Percentiles rank a stretch among this genome's conserved stretches.
These are phyloP conservation scores for Neurospora sp. DNA, from an alignment of 2,329 filamentous ascomycete genomes.

Conservation along the genomic window DNA sequence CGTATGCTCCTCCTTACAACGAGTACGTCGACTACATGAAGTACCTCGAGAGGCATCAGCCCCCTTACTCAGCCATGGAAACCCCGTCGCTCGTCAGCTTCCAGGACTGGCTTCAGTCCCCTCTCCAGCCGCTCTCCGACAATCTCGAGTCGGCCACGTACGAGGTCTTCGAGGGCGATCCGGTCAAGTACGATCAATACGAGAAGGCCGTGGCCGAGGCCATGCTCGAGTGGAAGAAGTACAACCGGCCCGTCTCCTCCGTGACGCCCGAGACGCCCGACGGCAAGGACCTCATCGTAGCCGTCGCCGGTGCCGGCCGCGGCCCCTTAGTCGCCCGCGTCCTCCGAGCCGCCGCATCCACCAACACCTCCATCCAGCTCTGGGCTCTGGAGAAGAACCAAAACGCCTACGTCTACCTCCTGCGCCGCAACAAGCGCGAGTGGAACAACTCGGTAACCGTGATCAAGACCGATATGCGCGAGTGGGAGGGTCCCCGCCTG, in stretches of 20 bases:
- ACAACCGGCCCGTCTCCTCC: constrained; percentile 66
- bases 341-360: constrained; percentile 65
- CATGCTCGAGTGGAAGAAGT: constrained; percentile 65
- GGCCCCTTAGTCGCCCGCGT: constrained; percentile 86
- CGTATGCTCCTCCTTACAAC: constrained; percentile 20
- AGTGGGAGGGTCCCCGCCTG: constrained; percentile 71
- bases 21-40: constrained; percentile 68
- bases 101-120: constrained; percentile 95
- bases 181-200: constrained; percentile 96
- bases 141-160: constrained; percentile 97
- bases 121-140: constrained; percentile 87
- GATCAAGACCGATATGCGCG: constrained; percentile 94
- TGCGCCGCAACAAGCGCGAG: constrained; percentile 72
- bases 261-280: constrained; percentile 22
- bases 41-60: constrained; percentile 75
- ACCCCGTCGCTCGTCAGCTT: constrained; percentile 43
- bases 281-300: constrained; percentile 54
- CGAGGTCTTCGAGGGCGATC: constrained; percentile 96
- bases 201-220: constrained; percentile 76
- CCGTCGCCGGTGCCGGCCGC: constrained; percentile 86
- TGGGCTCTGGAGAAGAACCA: constrained; percentile 98
- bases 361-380: constrained; percentile 75
- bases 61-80: constrained; percentile 44
- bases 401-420: constrained; percentile 88
- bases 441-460: constrained; percentile 78